Percentiles rank a stretch among this genome's conserved stretches.
These are phyloP conservation scores for Nemania sp. DNA, from an alignment of 2,329 filamentous ascomycete genomes.

Conservation along the genomic window DNA sequence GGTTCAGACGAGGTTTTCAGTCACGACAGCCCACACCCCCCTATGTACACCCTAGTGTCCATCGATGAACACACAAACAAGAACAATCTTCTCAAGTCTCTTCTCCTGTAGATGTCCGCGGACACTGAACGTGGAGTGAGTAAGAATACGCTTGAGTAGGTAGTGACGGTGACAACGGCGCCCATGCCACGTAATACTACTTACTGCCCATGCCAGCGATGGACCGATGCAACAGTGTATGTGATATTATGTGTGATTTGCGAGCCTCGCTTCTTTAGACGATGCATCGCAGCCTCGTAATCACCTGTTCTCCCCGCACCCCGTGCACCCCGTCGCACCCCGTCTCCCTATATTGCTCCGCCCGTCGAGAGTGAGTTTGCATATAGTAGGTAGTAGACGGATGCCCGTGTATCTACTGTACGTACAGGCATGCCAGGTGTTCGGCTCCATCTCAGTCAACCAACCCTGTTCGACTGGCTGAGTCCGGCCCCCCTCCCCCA, in stretches of 20 bases:
- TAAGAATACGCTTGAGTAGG: neutral
- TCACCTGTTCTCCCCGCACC: too few species aligned
- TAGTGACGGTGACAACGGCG: neutral
- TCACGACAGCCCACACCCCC: slow-evolving; percentile 27
- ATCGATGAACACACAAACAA: slow-evolving; percentile 31
- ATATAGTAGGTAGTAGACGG: too few species aligned
- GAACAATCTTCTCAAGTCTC: slow-evolving; percentile 19
- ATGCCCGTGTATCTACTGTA: too few species aligned
- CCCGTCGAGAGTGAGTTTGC: neutral
- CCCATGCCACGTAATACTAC: neutral
- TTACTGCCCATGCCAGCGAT: too few species aligned
- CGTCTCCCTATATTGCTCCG: too few species aligned
- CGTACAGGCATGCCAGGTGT: too few species aligned
- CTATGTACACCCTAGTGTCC: slow-evolving; percentile 34
- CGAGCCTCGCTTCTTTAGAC: neutral
- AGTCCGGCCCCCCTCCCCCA: too few species aligned
- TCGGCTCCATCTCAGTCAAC: too few species aligned
- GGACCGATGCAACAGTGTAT: neutral
- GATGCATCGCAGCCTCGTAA: neutral
- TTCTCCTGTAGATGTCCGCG: neutral
- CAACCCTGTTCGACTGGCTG: too few species aligned
- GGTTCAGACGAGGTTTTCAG: slow-evolving; percentile 32
- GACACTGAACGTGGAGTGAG: neutral
- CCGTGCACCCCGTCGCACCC: too few species aligned
- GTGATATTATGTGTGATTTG: neutral